Evolutionary conservation across 140 eudicot species (phyloP).

Genomic region (Artemisia princeps): DNA sequence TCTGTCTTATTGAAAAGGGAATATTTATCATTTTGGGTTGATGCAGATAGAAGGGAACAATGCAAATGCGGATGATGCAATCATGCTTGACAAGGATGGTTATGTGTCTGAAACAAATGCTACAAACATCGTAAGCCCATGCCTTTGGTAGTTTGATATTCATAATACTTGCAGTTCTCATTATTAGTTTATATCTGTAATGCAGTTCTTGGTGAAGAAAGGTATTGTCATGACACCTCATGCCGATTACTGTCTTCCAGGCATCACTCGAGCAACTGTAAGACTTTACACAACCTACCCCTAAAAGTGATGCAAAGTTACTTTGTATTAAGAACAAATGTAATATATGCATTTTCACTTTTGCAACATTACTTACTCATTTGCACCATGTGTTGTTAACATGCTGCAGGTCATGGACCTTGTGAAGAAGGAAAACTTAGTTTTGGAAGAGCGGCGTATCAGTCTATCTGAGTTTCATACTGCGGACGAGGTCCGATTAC

Average conservation of each 20-base stretch:
- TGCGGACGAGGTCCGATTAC: too few relatives aligned
- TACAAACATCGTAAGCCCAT: constrained; percentile 64
- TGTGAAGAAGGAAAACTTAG: constrained; percentile 32
- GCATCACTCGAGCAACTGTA: constrained; percentile 95
- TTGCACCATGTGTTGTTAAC: neutral
- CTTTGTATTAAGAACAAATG: too few relatives aligned
- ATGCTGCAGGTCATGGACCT: constrained; percentile 84
- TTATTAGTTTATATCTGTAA: neutral
- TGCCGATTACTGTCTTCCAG: constrained; percentile 99
- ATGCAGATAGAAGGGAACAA: constrained; percentile 96
- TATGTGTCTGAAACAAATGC: constrained; percentile 98
- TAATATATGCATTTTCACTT: neutral
- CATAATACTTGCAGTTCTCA: neutral
- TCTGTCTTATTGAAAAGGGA: too few relatives aligned
- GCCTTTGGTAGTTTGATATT: neutral
- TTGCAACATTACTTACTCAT: neutral
- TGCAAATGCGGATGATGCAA: constrained; percentile 89
- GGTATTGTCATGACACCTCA: constrained; percentile 80
- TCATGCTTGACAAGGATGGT: constrained; percentile 98
- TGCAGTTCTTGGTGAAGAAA: constrained; percentile 89
- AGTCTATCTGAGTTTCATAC: too few relatives aligned
- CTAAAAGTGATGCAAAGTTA: neutral
- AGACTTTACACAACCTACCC: constrained; percentile 33
- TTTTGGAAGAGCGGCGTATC: too few relatives aligned
- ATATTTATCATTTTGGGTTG: constrained; percentile 13